A percentile compares a stretch with the other conserved stretches of the same genome.
These are phyloP conservation scores for Syzygium jambos DNA, from an alignment of 345 rosid species.

Conservation along the genomic window DNA sequence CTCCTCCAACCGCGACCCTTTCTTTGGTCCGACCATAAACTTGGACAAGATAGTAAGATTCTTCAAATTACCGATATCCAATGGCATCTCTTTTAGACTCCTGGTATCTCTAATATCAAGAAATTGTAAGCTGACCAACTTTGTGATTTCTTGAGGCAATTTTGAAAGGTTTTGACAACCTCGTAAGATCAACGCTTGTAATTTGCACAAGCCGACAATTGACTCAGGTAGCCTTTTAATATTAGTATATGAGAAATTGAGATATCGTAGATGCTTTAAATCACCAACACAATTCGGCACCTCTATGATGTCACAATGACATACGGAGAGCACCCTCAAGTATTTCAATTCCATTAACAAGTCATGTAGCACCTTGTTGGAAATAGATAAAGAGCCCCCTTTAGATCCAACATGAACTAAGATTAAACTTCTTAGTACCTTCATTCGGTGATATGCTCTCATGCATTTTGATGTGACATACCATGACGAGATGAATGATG, in stretches of 20 bases:
- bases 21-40: not conserved
- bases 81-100: not conserved
- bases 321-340: not conserved
- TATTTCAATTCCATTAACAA: not conserved
- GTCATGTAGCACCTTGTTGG: not conserved
- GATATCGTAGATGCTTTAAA: not conserved
- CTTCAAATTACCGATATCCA: rapidly evolving
- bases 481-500: not conserved
- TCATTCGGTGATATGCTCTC: not conserved
- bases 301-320: rapidly evolving
- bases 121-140: too few species aligned
- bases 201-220: rapidly evolving
- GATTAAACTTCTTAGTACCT: not conserved
- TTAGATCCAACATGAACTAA: rapidly evolving
- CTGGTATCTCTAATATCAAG: not conserved
- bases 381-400: not conserved
- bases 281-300: not conserved
- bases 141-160: not conserved
- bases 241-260: rapidly evolving
- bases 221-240: not conserved
- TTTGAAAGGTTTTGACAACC: not conserved
- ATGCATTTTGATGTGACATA: not conserved
- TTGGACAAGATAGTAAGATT: not conserved
- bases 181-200: not conserved
- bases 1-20: not conserved